These are phyloP conservation scores for Pestalotiopsis sp. DNA, from an alignment of 2,329 filamentous ascomycete species.

Conservation along the genomic window DNA sequence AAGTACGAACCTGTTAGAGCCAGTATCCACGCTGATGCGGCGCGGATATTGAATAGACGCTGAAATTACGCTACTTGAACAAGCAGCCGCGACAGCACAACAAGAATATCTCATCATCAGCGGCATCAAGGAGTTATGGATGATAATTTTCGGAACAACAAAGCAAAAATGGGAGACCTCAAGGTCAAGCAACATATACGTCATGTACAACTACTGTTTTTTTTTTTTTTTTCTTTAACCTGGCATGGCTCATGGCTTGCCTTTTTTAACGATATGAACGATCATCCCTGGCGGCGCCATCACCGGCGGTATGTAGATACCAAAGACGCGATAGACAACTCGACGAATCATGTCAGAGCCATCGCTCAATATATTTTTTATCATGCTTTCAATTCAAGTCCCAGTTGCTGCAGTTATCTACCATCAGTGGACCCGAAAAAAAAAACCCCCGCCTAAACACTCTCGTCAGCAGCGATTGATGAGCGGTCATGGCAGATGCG, in stretches of 20 bases:
- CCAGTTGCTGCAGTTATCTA: too few species aligned
- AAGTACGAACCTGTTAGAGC: constrained; percentile 13
- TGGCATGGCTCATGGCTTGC: not conserved
- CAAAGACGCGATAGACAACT: not conserved
- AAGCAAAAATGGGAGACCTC: not conserved
- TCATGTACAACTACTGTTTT: not conserved
- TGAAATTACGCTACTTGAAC: too few species aligned
- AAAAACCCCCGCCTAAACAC: too few species aligned
- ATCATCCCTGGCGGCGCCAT: not conserved
- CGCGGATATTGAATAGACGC: not conserved
- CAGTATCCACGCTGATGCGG: constrained; percentile 9
- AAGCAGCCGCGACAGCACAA: not conserved
- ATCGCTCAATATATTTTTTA: not conserved
- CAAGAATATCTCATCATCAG: not conserved
- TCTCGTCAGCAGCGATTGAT: too few species aligned
- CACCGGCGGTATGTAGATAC: not conserved
- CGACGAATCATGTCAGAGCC: not conserved
- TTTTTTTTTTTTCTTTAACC: not conserved
- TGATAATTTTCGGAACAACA: not conserved
- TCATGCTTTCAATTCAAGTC: not conserved
- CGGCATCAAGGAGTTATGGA: not conserved
- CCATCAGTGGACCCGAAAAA: too few species aligned
- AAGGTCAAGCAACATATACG: not conserved
- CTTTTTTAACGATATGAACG: not conserved
- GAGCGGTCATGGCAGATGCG: too few species aligned